phyloP scores from a whole-genome alignment of 2,329 filamentous ascomycete species.

The Neonectria magnoliae region DNA sequence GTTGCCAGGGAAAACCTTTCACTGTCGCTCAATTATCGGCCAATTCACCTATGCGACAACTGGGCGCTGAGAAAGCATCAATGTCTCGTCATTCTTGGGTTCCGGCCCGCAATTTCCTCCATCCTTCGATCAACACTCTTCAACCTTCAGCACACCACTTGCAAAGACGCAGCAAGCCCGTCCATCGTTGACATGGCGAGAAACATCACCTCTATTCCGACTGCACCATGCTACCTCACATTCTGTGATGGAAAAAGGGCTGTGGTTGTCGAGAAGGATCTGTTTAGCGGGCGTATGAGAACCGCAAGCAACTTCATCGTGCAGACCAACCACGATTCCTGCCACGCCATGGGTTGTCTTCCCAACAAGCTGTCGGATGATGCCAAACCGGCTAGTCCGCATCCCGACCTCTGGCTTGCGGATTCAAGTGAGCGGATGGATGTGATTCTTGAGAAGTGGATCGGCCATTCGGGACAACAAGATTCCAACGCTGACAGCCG shows the following conservation, averaged over 20 bases:
- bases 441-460: slow-evolving; percentile 19
- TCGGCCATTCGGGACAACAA: neutral
- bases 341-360: slow-evolving; percentile 14
- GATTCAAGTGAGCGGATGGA: slow-evolving; percentile 17
- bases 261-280: slow-evolving; percentile 25
- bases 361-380: slow-evolving; percentile 1
- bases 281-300: slow-evolving; percentile 51
- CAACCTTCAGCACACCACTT: too few species aligned
- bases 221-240: too few species aligned
- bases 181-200: too few species aligned
- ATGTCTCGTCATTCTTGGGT: too few species aligned
- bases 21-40: too few species aligned
- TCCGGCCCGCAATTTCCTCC: neutral
- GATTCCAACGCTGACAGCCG: neutral
- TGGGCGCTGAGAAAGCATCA: too few species aligned
- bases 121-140: too few species aligned
- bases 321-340: slow-evolving; percentile 65
- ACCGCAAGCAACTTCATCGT: slow-evolving; percentile 61
- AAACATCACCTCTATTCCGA: too few species aligned
- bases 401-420: slow-evolving; percentile 21
- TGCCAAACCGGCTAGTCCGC: slow-evolving; percentile 1
- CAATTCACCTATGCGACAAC: too few species aligned
- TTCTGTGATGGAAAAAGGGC: slow-evolving; percentile 33
- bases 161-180: too few species aligned
- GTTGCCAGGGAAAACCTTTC: too few species aligned